Evolutionary conservation across 768 basidiomycete genomes (phyloP).

Genomic region (Amanita molliuscula): DNA sequence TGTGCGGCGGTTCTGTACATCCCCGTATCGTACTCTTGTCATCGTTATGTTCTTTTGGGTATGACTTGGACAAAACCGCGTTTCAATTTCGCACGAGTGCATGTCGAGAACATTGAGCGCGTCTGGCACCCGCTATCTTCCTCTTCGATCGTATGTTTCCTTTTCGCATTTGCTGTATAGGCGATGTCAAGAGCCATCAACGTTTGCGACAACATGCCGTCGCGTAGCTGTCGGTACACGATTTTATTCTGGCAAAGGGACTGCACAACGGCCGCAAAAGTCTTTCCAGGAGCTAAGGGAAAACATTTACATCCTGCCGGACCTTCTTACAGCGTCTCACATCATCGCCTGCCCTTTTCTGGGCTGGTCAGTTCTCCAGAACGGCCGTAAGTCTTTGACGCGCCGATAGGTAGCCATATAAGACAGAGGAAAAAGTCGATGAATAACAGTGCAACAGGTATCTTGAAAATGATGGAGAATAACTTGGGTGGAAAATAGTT

Average conservation of each 20-base stretch:
- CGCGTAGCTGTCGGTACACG: not conserved
- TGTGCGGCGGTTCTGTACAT: not conserved
- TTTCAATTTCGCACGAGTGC: not conserved
- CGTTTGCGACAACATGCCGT: not conserved
- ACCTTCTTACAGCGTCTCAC: constrained; percentile 78
- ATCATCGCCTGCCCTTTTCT: constrained; percentile 85
- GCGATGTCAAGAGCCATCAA: not conserved
- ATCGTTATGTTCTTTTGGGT: too few species aligned
- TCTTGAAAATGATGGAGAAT: constrained; percentile 71
- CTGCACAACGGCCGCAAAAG: constrained; percentile 1
- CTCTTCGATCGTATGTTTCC: not conserved
- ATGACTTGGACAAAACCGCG: too few species aligned
- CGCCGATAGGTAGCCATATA: constrained; percentile 91
- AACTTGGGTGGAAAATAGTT: constrained; percentile 74
- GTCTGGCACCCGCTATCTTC: not conserved
- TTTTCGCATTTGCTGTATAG: not conserved
- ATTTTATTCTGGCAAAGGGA: not conserved
- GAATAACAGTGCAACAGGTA: constrained; percentile 66
- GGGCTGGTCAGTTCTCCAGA: constrained; percentile 82
- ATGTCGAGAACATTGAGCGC: not conserved
- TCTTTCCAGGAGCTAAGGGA: constrained; percentile 33
- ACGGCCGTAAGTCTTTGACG: constrained; percentile 77
- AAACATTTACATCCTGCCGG: constrained; percentile 93
- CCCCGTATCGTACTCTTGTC: too few species aligned
- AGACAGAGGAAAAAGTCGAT: constrained; percentile 85